phyloP scores from a whole-genome alignment of 495 filamentous ascomycete genomes.

The Lasiosphaeria ovina region DNA sequence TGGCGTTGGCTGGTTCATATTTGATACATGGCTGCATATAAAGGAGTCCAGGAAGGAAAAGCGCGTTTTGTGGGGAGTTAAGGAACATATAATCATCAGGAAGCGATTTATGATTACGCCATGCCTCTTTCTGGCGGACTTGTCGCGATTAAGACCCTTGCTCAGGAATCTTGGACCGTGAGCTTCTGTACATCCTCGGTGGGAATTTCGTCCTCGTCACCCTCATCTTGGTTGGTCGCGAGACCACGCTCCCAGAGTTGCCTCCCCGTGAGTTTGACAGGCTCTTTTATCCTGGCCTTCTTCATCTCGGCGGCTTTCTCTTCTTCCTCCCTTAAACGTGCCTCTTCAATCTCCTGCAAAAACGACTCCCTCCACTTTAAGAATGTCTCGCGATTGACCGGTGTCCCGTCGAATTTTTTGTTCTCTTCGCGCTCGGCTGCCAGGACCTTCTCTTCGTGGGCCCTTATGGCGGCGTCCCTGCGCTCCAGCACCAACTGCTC shows the following conservation, averaged over 20 bases:
- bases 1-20: conserved; percentile 12
- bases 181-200: conserved; percentile 63
- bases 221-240: conserved; percentile 73
- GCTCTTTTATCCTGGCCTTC: conserved; percentile 67
- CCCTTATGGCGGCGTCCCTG: conserved; percentile 55
- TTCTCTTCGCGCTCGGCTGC: conserved; percentile 90
- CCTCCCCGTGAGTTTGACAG: conserved; percentile 66
- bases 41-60: conserved; percentile 26
- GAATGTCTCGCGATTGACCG: conserved; percentile 82
- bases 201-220: conserved; percentile 46
- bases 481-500: conserved; percentile 76
- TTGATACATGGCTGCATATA: conserved; percentile 14
- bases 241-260: conserved; percentile 84
- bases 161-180: conserved; percentile 47
- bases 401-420: conserved; percentile 89
- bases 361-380: conserved; percentile 79
- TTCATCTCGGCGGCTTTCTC: conserved; percentile 73
- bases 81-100: background rate
- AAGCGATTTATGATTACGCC: background rate
- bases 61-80: conserved; percentile 3
- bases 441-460: conserved; percentile 61
- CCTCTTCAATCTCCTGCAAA: conserved; percentile 72
- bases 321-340: conserved; percentile 58
- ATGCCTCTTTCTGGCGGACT: background rate
- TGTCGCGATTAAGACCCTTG: too few relatives aligned